Base-by-base conservation (phyloP, 2,329 filamentous ascomycete genomes). In the Verticillium albo-atrum region DNA sequence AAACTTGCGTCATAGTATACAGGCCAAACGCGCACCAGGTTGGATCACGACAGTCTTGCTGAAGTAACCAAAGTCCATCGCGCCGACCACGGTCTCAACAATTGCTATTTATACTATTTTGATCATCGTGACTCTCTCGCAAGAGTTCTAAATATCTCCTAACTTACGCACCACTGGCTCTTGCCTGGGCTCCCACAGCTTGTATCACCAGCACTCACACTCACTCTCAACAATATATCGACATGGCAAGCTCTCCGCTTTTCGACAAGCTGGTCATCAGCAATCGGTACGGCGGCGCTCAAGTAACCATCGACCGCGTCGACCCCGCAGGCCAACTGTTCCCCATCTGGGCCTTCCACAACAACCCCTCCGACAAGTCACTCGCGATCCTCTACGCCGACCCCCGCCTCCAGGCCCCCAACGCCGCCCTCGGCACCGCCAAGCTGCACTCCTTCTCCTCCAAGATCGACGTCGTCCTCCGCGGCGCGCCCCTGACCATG, bases 261-360 rank as follows among this genome's bases (percentile, higher is more conserved):
- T 42, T 42, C 50, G 58, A 60, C n/a, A 53, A 53, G 25, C 50
- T 60, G 3, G 32, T 27, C 27, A 27, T 60, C 50, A 54, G 14
- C 50, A 51, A 57, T 9, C 25, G n/a, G 4, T 28, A 35, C 25
- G 50, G 30, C 34, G 55, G 58, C 9, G 34, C 52, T 4, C 47
- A 35, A 17, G 12, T 27, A 12, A 60, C 58, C 5, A 54, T 60
- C n/a, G 54, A 60, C 27, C 58, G 58, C n/a, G 6, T 53, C n/a
- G 58, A 60, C 28, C 32, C 34, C 26, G 20, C 30, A 14, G 54
- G 55, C 17, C 47, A 34, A 4, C n/a, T n/a, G 17, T 25, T 53
- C 2, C 54, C 58, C 26, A 20, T 57, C 14, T 60, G 58, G 58
- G 34, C 30, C 7, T 14, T 57, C n/a, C 50, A 52, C n/a, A 37